Evolutionary conservation across 352 stramenopile species (phyloP), one percentile per base, ranked within the genome.

Genomic region (Phytophthora podocarpi): DNA sequence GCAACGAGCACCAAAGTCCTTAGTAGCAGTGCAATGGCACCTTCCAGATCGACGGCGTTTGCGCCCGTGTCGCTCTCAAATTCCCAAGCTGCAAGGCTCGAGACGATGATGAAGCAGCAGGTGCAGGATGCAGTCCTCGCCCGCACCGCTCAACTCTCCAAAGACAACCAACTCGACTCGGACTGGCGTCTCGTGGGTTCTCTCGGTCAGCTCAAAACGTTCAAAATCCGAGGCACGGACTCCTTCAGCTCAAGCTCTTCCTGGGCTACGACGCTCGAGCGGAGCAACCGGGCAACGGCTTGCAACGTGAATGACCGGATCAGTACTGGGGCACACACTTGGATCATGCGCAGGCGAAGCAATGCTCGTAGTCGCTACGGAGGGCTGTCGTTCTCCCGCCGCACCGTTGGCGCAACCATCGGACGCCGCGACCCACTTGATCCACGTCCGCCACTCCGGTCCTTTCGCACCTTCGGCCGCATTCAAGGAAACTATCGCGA

Each of bases 401-500:
- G 60, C 9, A 67, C 63, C 1, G 43, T 59, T 12, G 59, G 55
- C 3, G 47, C 41, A 4, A 59, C 45, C 7, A 36, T 34, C 7
- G 47, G 43, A 27, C 41, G 27, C 9, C 65, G 36, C 2, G 58
- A 74, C 12, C 41, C 18, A 18, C 36, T 67, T 24, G 35, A 68
- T n/a, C 23, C 37, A 5, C 39, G 27, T 23, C 50, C 45, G 23
- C 49, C 55, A 12, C 59, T 84, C 20, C 74, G 74, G 55, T 74
- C 74, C 13, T 82, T 68, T 50, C 74, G 77, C 18, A 81, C 64
- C 12, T 80, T 82, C 26, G 77, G 77, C 1, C 67, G 60, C 5
- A 63, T 87, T 11, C 77, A 87, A 65, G 77, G 77, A 21, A 70
- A 76, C 48, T 84, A 81, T 53, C 60, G 64, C 11, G 74, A 82